These are phyloP conservation scores for Teunomyces atbi DNA, from an alignment of 805 yeast species.

Conservation along the genomic window DNA sequence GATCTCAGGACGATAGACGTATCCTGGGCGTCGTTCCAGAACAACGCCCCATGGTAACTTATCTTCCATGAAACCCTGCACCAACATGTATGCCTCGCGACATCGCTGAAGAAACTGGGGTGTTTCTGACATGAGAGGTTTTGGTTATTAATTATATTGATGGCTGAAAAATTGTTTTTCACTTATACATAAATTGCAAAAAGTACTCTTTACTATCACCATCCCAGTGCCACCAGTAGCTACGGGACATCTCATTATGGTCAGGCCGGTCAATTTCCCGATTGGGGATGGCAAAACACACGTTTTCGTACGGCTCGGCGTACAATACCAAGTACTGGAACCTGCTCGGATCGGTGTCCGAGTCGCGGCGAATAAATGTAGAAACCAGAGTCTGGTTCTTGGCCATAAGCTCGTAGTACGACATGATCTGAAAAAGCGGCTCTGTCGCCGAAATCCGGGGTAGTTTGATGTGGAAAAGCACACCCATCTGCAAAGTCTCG, in stretches of 20 bases:
- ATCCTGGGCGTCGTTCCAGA: constrained; percentile 16
- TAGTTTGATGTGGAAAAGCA: constrained; percentile 59
- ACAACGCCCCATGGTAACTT: constrained; percentile 26
- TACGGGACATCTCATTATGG: constrained; percentile 21
- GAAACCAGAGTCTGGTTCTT: constrained; percentile 40
- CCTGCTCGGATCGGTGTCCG: constrained; percentile 25
- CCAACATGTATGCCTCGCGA: constrained; percentile 31
- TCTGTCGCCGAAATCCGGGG: constrained; percentile 44
- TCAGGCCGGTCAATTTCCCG: constrained; percentile 44
- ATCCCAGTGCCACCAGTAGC: constrained; percentile 75
- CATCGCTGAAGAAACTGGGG: constrained; percentile 19
- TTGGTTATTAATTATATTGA: background rate
- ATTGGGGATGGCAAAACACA: constrained; percentile 72
- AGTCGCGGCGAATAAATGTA: constrained; percentile 20
- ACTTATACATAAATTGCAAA: constrained; percentile 62
- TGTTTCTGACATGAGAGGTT: constrained; percentile 4
- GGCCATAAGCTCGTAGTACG: constrained; percentile 59
- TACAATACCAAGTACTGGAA: constrained; percentile 74
- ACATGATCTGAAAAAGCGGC: constrained; percentile 76
- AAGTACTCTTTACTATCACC: constrained; percentile 63
- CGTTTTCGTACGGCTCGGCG: constrained; percentile 88
- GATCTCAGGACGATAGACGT: constrained; percentile 19
- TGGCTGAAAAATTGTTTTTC: background rate
- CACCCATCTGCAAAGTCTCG: constrained; percentile 55
- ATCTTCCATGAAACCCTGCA: constrained; percentile 29